Evolutionary conservation across 192 early-diverging fungal species (phyloP).

Genomic region (Backusella macrospora): DNA sequence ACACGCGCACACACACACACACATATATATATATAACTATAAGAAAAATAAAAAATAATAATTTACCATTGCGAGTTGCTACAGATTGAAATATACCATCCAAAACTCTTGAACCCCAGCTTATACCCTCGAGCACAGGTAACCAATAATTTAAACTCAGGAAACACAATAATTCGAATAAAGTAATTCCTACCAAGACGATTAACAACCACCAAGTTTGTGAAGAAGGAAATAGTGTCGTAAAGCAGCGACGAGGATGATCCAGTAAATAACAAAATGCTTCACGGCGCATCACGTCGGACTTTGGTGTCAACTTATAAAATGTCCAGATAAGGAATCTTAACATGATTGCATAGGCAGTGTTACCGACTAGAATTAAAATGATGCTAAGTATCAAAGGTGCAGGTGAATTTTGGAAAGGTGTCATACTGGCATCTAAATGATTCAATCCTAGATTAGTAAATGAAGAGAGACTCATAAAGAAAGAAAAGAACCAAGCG

Average conservation of each 20-base stretch:
- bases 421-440: slow-evolving; percentile 37
- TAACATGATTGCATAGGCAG: slow-evolving; percentile 34
- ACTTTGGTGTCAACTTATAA: slow-evolving; percentile 25
- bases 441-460: slow-evolving; percentile 36
- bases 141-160: slow-evolving; percentile 35
- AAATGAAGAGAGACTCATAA: slow-evolving; percentile 26
- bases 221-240: slow-evolving; percentile 33
- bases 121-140: slow-evolving; percentile 26
- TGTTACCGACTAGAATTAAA: slow-evolving; percentile 39
- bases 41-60: background rate
- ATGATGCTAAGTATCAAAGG: slow-evolving; percentile 25
- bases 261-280: slow-evolving; percentile 34
- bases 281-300: slow-evolving; percentile 24
- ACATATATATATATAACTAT: background rate
- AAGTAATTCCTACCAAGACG: slow-evolving; percentile 30
- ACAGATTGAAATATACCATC: slow-evolving; percentile 41
- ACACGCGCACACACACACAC: no score
- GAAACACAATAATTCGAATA: slow-evolving; percentile 31
- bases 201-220: slow-evolving; percentile 40
- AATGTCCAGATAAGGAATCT: slow-evolving; percentile 35
- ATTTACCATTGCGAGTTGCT: slow-evolving; percentile 37
- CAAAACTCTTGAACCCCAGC: slow-evolving; percentile 33
- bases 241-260: slow-evolving; percentile 42
- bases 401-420: slow-evolving; percentile 37
- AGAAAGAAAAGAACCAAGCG: slow-evolving; percentile 40